Base-by-base conservation (phyloP, 768 basidiomycete genomes). In the Boletus vermiculosoides region DNA sequence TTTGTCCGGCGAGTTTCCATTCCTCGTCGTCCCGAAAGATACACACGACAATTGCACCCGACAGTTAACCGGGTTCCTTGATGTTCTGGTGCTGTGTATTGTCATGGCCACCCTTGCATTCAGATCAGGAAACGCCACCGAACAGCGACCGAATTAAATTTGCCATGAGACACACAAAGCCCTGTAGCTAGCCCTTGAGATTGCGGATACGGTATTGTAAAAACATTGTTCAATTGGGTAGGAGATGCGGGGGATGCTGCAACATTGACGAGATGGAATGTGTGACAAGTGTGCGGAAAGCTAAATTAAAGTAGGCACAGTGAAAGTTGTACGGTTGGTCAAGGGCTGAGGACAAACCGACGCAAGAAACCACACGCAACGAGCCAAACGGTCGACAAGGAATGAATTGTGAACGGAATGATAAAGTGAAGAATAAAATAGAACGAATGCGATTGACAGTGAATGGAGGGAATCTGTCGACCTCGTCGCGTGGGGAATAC, bases 391-490 rank as follows among this genome's bases (percentile, higher is more conserved):
- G 68, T 68, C 76, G 68, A 74, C 72, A 73, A 66, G 63, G 68
- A 64, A 59, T 56, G 63, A 64, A 58, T 52, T 60, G 57, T 62
- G 61, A 72, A 78, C 75, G 75, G 77, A 77, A 78, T 74, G 79
- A 85, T 89, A 87, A 88, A 79, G 77, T 86, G 86, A 87, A 83
- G 81, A 89, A 90, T 90, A 90, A 90, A 83, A 84, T 78, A 83
- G 78, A 79, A 83, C 75, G 78, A 82, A 81, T 77, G 79, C 80
- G 74, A 74, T 73, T 66, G 72, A 71, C 66, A 73, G 67, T 64
- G 68, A 70, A 60, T 71, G 77, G 75, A 69, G 71, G 74, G 73
- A 77, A 73, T 77, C 74, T 82, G 80, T 83, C 76, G 78, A 76
- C 75, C 77, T 79, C 74, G 75, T 79, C 77, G 77, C 75, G 76